Evolutionary conservation across 805 yeast genomes (phyloP).

Genomic region (Saccharomycopsis capsularis): DNA sequence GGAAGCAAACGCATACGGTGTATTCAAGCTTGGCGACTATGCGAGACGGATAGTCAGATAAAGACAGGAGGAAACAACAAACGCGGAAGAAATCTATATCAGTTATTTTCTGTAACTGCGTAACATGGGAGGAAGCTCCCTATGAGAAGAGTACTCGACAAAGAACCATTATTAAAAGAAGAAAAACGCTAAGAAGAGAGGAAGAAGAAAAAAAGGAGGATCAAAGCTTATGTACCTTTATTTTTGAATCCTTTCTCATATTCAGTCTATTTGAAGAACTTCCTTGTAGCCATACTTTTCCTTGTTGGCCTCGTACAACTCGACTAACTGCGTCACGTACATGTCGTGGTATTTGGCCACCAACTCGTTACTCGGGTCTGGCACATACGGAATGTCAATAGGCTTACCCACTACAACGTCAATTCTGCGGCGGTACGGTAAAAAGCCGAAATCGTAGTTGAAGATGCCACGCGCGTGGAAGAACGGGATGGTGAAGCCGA

Average conservation of each 20-base stretch:
- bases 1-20: too few species aligned
- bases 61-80: too few species aligned
- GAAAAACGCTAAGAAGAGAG: neutral
- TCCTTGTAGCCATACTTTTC: slow-evolving; percentile 32
- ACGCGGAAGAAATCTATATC: too few species aligned
- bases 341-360: slow-evolving; percentile 65
- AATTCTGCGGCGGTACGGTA: slow-evolving; percentile 80
- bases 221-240: neutral
- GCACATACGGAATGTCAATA: slow-evolving; percentile 44
- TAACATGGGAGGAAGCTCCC: too few species aligned
- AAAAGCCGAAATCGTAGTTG: slow-evolving; percentile 83
- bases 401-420: slow-evolving; percentile 71
- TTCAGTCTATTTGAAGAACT: slow-evolving; percentile 2
- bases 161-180: too few species aligned
- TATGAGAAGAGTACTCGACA: too few species aligned
- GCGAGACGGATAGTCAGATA: too few species aligned
- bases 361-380: slow-evolving; percentile 39
- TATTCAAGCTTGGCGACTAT: too few species aligned
- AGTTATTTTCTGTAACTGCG: too few species aligned
- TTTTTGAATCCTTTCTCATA: neutral
- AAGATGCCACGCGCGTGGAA: slow-evolving; percentile 90
- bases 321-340: slow-evolving; percentile 57
- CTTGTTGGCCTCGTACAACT: slow-evolving; percentile 63
- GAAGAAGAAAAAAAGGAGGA: neutral
- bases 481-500: slow-evolving; percentile 85